These are phyloP conservation scores for Primulina tabacum DNA, from an alignment of 257 asterid genomes.

Conservation along the genomic window DNA sequence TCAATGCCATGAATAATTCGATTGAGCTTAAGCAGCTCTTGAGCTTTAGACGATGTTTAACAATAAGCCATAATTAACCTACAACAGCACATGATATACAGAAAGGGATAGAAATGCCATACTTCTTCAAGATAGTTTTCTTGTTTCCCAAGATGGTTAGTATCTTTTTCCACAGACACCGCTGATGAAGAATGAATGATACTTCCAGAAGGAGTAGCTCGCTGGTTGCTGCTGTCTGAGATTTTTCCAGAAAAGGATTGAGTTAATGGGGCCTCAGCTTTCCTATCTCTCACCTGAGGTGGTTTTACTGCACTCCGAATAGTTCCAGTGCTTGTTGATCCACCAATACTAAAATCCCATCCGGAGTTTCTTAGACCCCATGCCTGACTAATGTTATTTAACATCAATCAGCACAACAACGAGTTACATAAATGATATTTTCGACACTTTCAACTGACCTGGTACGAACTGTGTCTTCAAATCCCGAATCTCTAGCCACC, in stretches of 20 bases:
- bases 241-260: slow-evolving; percentile 53
- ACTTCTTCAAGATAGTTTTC: slow-evolving; percentile 62
- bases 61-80: slow-evolving; percentile 2
- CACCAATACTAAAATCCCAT: slow-evolving; percentile 98
- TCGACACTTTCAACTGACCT: slow-evolving; percentile 50
- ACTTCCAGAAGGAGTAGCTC: slow-evolving; percentile 71
- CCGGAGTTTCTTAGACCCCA: slow-evolving; percentile 62
- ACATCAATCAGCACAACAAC: slow-evolving; percentile 29
- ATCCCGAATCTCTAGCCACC: slow-evolving; percentile 35
- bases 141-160: slow-evolving; percentile 38
- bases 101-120: slow-evolving; percentile 37
- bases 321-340: slow-evolving; percentile 69
- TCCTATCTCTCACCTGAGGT: slow-evolving; percentile 86
- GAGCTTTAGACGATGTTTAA: slow-evolving; percentile 10
- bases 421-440: slow-evolving; percentile 17
- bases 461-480: slow-evolving; percentile 45
- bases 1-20: background rate
- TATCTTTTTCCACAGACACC: slow-evolving; percentile 43
- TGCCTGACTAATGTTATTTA: slow-evolving; percentile 56
- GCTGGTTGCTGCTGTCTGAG: slow-evolving; percentile 51
- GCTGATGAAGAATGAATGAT: slow-evolving; percentile 43
- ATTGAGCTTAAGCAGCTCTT: slow-evolving; percentile 5
- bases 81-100: slow-evolving; percentile 10
- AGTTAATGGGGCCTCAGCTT: slow-evolving; percentile 56
- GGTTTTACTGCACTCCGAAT: slow-evolving; percentile 81